Evolutionary conservation across 2,329 filamentous ascomycete species (phyloP), one percentile per base, ranked within the genome.

Genomic region (Leptographium procerum): DNA sequence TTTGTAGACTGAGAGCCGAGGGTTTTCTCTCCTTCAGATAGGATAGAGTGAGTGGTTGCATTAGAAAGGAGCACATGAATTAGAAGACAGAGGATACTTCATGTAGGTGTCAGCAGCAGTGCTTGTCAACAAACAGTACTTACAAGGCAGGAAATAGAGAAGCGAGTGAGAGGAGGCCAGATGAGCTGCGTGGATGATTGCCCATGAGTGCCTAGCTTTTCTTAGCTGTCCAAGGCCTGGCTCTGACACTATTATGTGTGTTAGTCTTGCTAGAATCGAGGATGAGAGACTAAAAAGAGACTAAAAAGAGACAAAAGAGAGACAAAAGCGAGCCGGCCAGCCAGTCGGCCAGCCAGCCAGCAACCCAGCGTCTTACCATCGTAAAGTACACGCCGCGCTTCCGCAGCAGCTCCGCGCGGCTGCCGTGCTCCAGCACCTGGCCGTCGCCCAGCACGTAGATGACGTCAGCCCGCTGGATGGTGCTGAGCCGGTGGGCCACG

Each of bases 401-500:
- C 67, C 69, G 75, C 61, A 83, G 61, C 60, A 83, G 64, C 64
- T 82, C 80, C 1, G 60, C 59, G 61, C 83, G 80, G 22, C 66
- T 81, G 13, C 80, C 80, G 66, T 77, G 71, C 67, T 83, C 80
- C 13, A 83, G 66, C 50, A 83, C 72, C 63, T 75, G 79, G 28
- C 85, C 83, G 61, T 84, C 78, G 13, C 87, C 86, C 53, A 94
- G 81, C 0, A 92, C 87, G 65, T 28, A 54, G 24, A 54, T 54
- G 16, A 60, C 48, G 14, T 64, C 61, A 13, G 63, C 63, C 13
- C 60, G 58, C 33, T 62, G 59, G 11, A 64, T 61, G 1, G 62
- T 65, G 29, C 60, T 62, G 10, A 91, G 74, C 14, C 88, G 77
- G 69, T 91, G 89, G 1, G 88, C 88, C 11, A 92, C 87, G 5